Base-by-base conservation (phyloP, 176 grass and related monocot species). In the Elaeis guineensis region DNA sequence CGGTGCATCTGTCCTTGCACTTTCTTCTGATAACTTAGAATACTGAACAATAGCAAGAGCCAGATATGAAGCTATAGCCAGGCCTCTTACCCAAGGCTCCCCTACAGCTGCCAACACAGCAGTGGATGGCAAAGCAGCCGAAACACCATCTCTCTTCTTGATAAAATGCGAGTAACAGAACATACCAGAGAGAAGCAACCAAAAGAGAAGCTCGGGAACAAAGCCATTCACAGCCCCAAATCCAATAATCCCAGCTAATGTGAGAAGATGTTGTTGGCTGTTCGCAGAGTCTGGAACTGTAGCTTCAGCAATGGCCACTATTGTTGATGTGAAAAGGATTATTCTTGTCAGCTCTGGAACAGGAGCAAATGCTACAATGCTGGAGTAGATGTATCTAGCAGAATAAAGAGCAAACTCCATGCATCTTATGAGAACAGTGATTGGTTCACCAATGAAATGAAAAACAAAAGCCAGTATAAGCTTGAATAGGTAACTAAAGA, bases 151-250 rank as follows among this genome's bases (percentile, higher is more conserved):
- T 56, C 29, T 78, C 30, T 78, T 64, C 24, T 49, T 32, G 44
- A 78, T 28, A 56, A 78, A 70, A 25, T 59, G 59, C 17, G 66
- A 78, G 44, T 78, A 78, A 55, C 50, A 64, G 67, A 64, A 70
- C 5, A 78, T 28, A 50, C 58, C 66, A 57, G 16, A 55, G 29
- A 70, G 75, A 3, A 69, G 57, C 51, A 78, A 52, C 75, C 75
- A 78, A 61, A 78, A 78, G 24, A 78, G 16, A 5, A 70, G 18
- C 66, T 64, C 75, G 17, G 51, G 66, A 63, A 78, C 56, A 58
- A 56, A 78, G n/a, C 21, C 30, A 52, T 52, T 56, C 58, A 78
- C 65, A n/a, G 66, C 67, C 4, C 58, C 65, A 70, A 78, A 78
- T 16, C 32, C 65, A 21, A 64, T 21, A 64, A 70, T 55, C 59